Conservation (phyloP, 768 basidiomycete genomes). For the Lactarius vividus region DNA sequence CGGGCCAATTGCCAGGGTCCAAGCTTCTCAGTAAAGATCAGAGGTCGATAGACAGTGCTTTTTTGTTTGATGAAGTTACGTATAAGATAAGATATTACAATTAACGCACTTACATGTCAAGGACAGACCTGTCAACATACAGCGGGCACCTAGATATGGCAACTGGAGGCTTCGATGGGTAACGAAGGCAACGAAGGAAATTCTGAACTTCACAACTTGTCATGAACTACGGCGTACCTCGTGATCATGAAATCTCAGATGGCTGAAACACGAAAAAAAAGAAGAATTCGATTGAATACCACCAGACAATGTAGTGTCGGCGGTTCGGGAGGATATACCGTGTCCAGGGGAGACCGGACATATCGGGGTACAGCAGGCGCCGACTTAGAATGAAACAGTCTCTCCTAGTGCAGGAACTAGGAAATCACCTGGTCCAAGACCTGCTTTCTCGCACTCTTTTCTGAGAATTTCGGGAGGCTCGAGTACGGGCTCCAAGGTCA, state of each 20-base stretch:
- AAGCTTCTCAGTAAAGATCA: not conserved
- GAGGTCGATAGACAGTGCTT: not conserved
- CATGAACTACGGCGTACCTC: not conserved
- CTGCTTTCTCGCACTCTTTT: slow-evolving; percentile 49
- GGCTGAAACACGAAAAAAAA: not conserved
- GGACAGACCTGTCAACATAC: not conserved
- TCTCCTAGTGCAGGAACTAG: slow-evolving; percentile 59
- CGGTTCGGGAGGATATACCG: not conserved
- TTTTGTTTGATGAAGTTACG: not conserved
- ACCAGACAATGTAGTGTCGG: not conserved
- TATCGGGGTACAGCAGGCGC: not conserved
- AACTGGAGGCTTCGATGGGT: not conserved
- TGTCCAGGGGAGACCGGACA: not conserved
- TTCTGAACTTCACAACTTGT: not conserved
- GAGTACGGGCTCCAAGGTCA: slow-evolving; percentile 52
- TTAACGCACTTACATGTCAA: not conserved
- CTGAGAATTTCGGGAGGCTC: slow-evolving; percentile 59
- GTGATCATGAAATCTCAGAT: not conserved
- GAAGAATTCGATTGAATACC: not conserved
- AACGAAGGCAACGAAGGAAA: not conserved
- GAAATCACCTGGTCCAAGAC: slow-evolving; percentile 55
- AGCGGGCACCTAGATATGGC: not conserved
- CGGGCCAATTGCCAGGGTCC: not conserved
- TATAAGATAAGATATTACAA: not conserved
- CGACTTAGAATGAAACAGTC: slow-evolving; percentile 39